Evolutionary conservation across 352 stramenopile species (phyloP), one percentile per base, ranked within the genome.

Genomic region (Globisporangium iwayamae): DNA sequence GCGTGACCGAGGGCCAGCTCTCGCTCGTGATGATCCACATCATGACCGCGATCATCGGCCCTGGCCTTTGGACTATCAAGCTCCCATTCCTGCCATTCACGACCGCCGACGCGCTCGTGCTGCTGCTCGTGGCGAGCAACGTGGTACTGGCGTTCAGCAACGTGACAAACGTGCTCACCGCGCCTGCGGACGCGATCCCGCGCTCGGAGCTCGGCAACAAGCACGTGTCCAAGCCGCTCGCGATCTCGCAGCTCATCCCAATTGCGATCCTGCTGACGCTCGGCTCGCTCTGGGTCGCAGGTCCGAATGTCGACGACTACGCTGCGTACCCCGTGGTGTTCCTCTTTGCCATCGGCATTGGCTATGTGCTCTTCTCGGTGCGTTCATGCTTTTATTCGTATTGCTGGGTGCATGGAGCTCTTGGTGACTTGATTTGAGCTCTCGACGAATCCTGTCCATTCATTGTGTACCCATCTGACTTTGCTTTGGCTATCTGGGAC

Each of bases 331-430:
- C 87, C 5, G 63, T 90, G 46, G 59, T 96, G 62, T 93, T 91
- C 66, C 74, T 96, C 56, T 85, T 88, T 52, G 75, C 85, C 11
- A 85, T 94, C 60, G 87, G 87, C 56, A 90, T 94, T 41, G 81
- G 78, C 47, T 96, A 87, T 59, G 85, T 96, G 32, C 83, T 92
- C 69, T 91, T 96, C 58, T 94, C 87, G 72, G 86, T 95, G 59
- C 58, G 73, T 72, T 28, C 8, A 30, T 32, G 14, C n/a, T 50
- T 4, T 46, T 36, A 36, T 50, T 50, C 4, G 25, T 50, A 25
- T 50, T 56, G 51, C 25, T 56, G 48, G 11, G 28, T 50, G 18
- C 36, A 43, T 56, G 25, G 60, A 32, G 32, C 32, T 7, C 32
- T 36, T 57, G 9, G 39, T 47, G 61, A 18, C 41, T 48, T 61